Conservation (phyloP, 2,329 filamentous ascomycete species). For the Trichoderma simmonsii region DNA sequence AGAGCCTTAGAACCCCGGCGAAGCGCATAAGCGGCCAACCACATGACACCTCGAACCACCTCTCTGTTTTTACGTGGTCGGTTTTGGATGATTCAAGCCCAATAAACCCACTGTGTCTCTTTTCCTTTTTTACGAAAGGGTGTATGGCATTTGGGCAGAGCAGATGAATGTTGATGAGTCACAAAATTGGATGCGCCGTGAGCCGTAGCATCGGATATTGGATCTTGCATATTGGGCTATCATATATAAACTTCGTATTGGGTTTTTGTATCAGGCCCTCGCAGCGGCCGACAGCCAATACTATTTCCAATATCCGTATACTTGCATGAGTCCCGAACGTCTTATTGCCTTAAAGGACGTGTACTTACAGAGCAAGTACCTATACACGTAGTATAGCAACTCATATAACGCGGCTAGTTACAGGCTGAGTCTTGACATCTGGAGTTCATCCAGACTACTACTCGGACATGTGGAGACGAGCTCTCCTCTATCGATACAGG, state of each 20-base stretch:
- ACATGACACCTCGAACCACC: conserved; percentile 1
- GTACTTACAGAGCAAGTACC: neutral
- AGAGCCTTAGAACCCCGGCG: neutral
- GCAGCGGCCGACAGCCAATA: neutral
- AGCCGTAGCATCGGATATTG: neutral
- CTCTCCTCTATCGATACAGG: neutral
- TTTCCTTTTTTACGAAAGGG: neutral
- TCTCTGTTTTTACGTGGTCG: neutral
- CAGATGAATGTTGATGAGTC: neutral
- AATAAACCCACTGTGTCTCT: neutral
- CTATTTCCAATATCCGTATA: neutral
- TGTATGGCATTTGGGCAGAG: neutral
- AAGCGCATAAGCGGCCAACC: conserved; percentile 10
- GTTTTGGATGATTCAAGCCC: neutral
- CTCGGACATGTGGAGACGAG: neutral
- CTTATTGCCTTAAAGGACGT: neutral
- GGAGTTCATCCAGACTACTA: neutral
- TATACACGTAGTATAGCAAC: neutral
- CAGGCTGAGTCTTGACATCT: neutral
- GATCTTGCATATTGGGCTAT: neutral
- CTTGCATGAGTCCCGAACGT: neutral
- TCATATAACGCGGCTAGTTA: neutral
- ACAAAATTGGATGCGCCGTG: neutral
- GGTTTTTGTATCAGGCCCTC: neutral
- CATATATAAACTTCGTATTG: neutral